A percentile compares a stretch with the other conserved stretches of the same genome.
Conservation (phyloP, 2,329 filamentous ascomycete species). For the Fonsecaea erecta region DNA sequence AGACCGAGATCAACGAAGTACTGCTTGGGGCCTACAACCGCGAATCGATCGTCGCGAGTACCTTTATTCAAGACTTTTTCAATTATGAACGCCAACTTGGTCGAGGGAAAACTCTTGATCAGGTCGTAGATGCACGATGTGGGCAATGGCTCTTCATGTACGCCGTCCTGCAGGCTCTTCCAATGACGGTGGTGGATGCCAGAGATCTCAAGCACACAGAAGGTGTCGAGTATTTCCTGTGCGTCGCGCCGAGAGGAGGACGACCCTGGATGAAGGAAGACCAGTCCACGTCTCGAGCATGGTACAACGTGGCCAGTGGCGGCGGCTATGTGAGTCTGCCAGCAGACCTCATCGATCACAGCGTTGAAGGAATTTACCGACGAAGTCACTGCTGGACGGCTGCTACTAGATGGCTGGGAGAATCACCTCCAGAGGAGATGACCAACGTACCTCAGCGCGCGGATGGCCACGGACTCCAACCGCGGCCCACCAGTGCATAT, state of each 20-base stretch:
- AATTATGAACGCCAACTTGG: conserved; percentile 53
- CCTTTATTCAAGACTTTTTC: conserved; percentile 55
- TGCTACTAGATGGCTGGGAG: conserved; percentile 64
- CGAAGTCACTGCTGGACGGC: conserved; percentile 72
- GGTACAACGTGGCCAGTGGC: conserved; percentile 65
- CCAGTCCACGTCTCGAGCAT: conserved; percentile 49
- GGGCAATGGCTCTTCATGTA: conserved; percentile 60
- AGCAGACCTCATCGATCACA: conserved; percentile 67
- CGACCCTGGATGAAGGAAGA: conserved; percentile 56
- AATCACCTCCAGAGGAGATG: conserved; percentile 44
- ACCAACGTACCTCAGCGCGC: conserved; percentile 14
- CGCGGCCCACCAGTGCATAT: conserved; percentile 2
- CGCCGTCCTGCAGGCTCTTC: conserved; percentile 55
- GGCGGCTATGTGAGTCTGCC: conserved; percentile 66
- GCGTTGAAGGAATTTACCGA: conserved; percentile 69
- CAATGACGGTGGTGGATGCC: conserved; percentile 56
- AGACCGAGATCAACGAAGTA: conserved; percentile 75
- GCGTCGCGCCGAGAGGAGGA: conserved; percentile 54
- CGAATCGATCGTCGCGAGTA: conserved; percentile 62
- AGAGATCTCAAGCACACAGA: conserved; percentile 51
- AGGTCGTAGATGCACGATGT: conserved; percentile 53
- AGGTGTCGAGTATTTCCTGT: conserved; percentile 57
- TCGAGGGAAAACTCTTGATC: conserved; percentile 50
- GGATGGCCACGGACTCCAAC: conserved; percentile 18
- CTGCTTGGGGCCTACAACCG: conserved; percentile 82